Evolutionary conservation across 352 stramenopile genomes (phyloP), one percentile per base, ranked within the genome.

Genomic region (Paralagenidium karlingii): DNA sequence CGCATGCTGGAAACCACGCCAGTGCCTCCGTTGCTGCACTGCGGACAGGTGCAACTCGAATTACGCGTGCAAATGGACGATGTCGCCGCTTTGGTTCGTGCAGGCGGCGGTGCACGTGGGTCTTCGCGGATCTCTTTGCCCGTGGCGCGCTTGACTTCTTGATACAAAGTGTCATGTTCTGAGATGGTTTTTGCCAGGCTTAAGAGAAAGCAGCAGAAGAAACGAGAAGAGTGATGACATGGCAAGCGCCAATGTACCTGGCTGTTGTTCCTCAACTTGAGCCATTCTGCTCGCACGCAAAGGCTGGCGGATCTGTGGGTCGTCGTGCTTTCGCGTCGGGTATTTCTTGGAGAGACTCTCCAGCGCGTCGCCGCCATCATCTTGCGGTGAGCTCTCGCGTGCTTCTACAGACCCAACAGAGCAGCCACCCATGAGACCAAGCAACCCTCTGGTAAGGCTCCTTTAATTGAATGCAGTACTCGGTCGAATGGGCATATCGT

Each of bases 91-190:
- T n/a, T 15, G 24, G 8, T 6, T 49, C 43, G 12, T 32, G 43
- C 31, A 43, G 42, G 27, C n/a, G n/a, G n/a, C n/a, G n/a, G n/a
- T n/a, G n/a, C n/a, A n/a, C n/a, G 28, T 32, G 37, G 3, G 13
- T 51, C 43, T 37, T 83, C 68, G 43, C 81, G 61, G 18, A 88
- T 60, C 20, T 68, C 64, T 44, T 68, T 59, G 22, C 74, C 74
- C 49, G 74, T 88, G 19, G 70, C 44, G 18, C 66, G 66, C 49
- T 85, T 88, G n/a, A 85, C 68, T 68, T 85, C 74, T 53, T 63
- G 65, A 40, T 78, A 82, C 52, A 88, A 61, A 43, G 74, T 63
- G 47, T 88, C 74, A 66, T 88, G 65, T 45, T 85, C 74, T 88
- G 41, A 53, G 45, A 56, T 9, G 24, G 29, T 27, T 63, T 62